Evolutionary conservation across 768 basidiomycete species (phyloP), one percentile per base, ranked within the genome.

Genomic region (Trametes cingulata): DNA sequence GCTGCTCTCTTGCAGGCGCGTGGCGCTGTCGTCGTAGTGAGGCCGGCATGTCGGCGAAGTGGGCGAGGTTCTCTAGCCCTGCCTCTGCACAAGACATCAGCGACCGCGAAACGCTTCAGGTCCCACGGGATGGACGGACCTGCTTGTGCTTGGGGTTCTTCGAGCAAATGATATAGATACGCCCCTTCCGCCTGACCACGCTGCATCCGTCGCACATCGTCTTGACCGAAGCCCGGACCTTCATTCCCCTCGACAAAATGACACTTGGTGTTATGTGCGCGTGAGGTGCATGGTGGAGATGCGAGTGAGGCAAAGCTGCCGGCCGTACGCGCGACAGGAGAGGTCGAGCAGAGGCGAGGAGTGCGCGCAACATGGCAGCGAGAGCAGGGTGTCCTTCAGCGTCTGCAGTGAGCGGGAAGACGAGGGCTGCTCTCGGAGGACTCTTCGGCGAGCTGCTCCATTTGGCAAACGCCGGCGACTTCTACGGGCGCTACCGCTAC

Each of bases 61-160:
- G 29, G n/a, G 37, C 39, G 7, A 27, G 8, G 22, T 13, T 17
- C 19, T 64, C 56, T 33, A 72, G 10, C 71, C 71, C 58, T 72
- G 71, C 25, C 71, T 62, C 71, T 72, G 58, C 25, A 22, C 6
- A n/a, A 36, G 45, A 24, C 43, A 48, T 49, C 27, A 52, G 36
- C 24, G 33, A 24, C 39, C 10, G 3, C 27, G 46, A 19, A 13
- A 22, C 6, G 9, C 13, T 7, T 15, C 52, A 33, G 10, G 15
- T 39, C 9, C 20, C 5, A 19, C 10, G 25, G 4, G 0, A 13
- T n/a, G 2, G 25, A 68, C 82, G 51, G 59, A 92, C 95, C 87
- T 98, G 95, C 74, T 98, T 98, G 73, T 98, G 96, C 73, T 96
- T 98, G 2, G 95, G 92, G 67, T 98, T 93, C 72, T 91, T 93